Conservation (phyloP, 2,329 filamentous ascomycete genomes). For the Colletotrichum brevisporum region DNA sequence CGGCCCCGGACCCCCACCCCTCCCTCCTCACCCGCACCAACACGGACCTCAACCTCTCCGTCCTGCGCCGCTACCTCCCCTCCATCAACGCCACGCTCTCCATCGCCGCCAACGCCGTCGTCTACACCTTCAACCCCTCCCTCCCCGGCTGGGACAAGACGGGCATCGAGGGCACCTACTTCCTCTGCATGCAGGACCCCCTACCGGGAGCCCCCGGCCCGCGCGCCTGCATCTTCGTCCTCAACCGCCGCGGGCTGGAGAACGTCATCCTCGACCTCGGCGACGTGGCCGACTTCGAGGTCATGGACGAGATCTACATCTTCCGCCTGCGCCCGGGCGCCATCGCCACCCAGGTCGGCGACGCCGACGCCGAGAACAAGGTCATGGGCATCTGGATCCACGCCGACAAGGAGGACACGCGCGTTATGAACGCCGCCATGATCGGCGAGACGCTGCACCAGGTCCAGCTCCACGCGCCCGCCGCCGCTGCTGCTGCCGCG, state of each 20-base stretch:
- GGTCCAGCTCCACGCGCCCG: slow-evolving; percentile 37
- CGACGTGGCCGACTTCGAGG: slow-evolving; percentile 74
- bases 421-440: slow-evolving; percentile 56
- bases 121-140: slow-evolving; percentile 82
- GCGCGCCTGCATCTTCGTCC: slow-evolving; percentile 75
- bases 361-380: slow-evolving; percentile 48
- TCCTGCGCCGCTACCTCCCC: slow-evolving; percentile 86
- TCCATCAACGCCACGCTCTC: slow-evolving; percentile 80
- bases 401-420: slow-evolving; percentile 61
- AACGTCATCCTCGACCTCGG: slow-evolving; percentile 79
- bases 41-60: slow-evolving; percentile 88
- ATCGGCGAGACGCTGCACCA: slow-evolving; percentile 60
- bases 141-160: slow-evolving; percentile 85
- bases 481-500: too few species aligned
- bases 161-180: slow-evolving; percentile 88
- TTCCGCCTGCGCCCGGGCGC: slow-evolving; percentile 57
- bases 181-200: slow-evolving; percentile 79
- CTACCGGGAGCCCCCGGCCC: slow-evolving; percentile 54
- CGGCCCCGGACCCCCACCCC: slow-evolving; percentile 58
- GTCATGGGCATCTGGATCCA: slow-evolving; percentile 71
- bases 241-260: slow-evolving; percentile 79
- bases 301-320: slow-evolving; percentile 69
- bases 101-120: slow-evolving; percentile 86
- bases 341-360: slow-evolving; percentile 37
- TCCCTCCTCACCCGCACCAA: slow-evolving; percentile 77